A percentile compares a stretch with the other conserved stretches of the same genome.
These are phyloP conservation scores for Exserohilum rostratum DNA, from an alignment of 2,329 filamentous ascomycete species.

Conservation along the genomic window DNA sequence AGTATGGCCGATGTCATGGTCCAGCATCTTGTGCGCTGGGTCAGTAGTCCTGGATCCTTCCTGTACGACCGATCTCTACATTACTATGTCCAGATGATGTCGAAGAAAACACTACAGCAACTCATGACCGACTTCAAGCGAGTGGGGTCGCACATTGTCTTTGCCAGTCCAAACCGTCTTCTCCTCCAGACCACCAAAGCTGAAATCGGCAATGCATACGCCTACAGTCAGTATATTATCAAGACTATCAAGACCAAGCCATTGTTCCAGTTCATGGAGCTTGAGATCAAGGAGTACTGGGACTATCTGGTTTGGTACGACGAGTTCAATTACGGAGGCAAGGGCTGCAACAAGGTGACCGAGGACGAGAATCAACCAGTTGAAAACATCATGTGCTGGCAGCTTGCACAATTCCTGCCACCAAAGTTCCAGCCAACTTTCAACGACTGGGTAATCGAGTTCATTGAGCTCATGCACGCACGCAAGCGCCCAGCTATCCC, in stretches of 20 bases:
- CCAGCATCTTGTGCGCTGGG: constrained; percentile 95
- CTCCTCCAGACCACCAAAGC: constrained; percentile 95
- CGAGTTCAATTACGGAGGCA: constrained; percentile 97
- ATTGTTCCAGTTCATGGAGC: constrained; percentile 93
- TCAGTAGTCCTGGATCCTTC: constrained; percentile 89
- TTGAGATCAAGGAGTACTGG: constrained; percentile 99
- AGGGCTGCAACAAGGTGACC: constrained; percentile 82
- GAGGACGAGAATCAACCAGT: constrained; percentile 78
- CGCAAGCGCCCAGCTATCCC: constrained; percentile 69
- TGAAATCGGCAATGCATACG: constrained; percentile 94
- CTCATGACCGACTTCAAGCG: constrained; percentile 96
- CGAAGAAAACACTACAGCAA: constrained; percentile 93
- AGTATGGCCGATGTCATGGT: constrained; percentile 98
- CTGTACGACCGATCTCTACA: constrained; percentile 94
- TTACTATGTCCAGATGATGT: constrained; percentile 99
- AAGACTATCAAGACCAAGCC: constrained; percentile 97
- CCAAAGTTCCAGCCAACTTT: constrained; percentile 80
- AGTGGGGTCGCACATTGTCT: constrained; percentile 94
- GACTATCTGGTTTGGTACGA: constrained; percentile 99
- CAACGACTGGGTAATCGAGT: constrained; percentile 91
- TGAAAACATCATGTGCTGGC: constrained; percentile 98
- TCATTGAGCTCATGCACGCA: constrained; percentile 90
- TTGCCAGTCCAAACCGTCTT: constrained; percentile 86
- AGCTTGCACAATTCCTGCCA: constrained; percentile 89
- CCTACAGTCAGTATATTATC: constrained; percentile 96